Evolutionary conservation across 305 asterid species (phyloP).

Genomic region (Nicotiana rustica): DNA sequence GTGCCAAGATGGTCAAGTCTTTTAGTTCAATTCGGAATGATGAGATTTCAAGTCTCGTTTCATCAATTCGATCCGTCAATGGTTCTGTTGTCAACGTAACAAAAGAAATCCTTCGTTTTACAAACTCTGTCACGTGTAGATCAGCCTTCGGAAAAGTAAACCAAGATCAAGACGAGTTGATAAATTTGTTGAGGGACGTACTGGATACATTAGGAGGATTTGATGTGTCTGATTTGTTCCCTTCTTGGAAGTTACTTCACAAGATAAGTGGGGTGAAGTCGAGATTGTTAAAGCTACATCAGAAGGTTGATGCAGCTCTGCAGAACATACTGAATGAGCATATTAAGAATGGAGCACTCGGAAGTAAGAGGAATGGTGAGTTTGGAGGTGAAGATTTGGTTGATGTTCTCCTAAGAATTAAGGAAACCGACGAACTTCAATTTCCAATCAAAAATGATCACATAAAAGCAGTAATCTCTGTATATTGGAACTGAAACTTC

Average conservation of each 20-base stretch:
- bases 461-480: too few species aligned
- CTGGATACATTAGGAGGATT: conserved; percentile 32
- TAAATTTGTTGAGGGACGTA: conserved; percentile 30
- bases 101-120: neutral
- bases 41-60: conserved; percentile 29
- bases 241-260: conserved; percentile 40
- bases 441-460: too few species aligned
- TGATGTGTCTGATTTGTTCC: conserved; percentile 41
- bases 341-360: neutral
- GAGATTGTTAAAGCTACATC: conserved; percentile 28
- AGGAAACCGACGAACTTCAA: too few species aligned
- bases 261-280: conserved; percentile 28
- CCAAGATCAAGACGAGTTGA: conserved; percentile 25
- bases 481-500: too few species aligned
- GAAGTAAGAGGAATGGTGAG: too few species aligned
- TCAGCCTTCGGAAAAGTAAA: conserved; percentile 37
- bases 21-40: conserved; percentile 20
- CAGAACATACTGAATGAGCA: conserved; percentile 36
- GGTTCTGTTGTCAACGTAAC: conserved; percentile 32
- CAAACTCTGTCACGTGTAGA: conserved; percentile 33
- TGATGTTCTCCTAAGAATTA: too few species aligned
- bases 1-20: conserved; percentile 35
- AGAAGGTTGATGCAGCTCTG: conserved; percentile 32
- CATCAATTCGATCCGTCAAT: neutral
- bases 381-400: too few species aligned